phyloP scores from a whole-genome alignment of 495 filamentous ascomycete species.

The Aspergillus mulundensis region DNA sequence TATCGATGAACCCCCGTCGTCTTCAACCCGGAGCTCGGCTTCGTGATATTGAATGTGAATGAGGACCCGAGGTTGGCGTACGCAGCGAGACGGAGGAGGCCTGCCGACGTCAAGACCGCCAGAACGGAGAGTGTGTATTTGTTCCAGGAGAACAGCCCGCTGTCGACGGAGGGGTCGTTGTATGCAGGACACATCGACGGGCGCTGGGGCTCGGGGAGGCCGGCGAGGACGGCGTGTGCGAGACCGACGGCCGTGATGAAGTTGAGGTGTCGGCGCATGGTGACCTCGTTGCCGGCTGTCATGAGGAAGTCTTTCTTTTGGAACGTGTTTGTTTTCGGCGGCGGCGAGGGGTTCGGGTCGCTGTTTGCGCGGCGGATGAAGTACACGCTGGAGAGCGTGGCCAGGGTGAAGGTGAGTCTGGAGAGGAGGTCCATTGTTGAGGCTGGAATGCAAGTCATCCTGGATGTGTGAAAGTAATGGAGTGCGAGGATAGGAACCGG shows the following conservation, averaged over 20 bases:
- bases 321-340: not conserved
- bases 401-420: not conserved
- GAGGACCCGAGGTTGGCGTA: not conserved
- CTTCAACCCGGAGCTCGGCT: not conserved
- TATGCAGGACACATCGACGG: not conserved
- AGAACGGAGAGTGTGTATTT: not conserved
- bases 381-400: not conserved
- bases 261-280: not conserved
- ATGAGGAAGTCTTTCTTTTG: not conserved
- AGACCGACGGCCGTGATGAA: not conserved
- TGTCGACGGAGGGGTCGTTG: not conserved
- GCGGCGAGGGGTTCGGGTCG: constrained; percentile 1
- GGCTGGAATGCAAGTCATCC: too few species aligned
- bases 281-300: not conserved
- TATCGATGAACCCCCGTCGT: not conserved
- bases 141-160: too few species aligned
- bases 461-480: too few species aligned
- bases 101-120: not conserved
- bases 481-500: too few species aligned
- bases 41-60: constrained; percentile 4
- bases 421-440: not conserved
- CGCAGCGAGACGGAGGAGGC: not conserved
- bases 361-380: not conserved
- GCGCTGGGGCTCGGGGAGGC: not conserved
- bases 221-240: not conserved